Base-by-base conservation (phyloP, 208 protist species). In the Trypanosoma avium region DNA sequence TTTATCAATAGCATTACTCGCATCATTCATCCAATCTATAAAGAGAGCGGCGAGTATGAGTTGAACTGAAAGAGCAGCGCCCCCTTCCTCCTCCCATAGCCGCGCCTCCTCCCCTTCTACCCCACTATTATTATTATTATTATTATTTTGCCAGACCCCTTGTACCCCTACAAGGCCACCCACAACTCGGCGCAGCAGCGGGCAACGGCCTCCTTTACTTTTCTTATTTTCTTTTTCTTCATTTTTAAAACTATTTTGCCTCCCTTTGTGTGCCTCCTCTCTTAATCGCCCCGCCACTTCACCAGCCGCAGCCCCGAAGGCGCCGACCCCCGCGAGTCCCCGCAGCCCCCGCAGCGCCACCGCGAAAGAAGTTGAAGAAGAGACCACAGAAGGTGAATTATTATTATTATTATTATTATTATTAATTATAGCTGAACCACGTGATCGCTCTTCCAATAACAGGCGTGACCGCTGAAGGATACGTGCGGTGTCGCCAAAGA, bases 171-270 rank as follows among this genome's bases (percentile, higher is more conserved):
- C 32, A 5, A 73, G 30, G 10, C 67, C 74, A 24, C 72, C 71
- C 27, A 72, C 74, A 55, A 87, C 61, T 35, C 80, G 82, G 36
- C 70, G 67, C 36, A 85, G 70, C 5, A 92, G 68, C 4, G 82
- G 75, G 36, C 77, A 86, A 13, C 48, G 40, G 13, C 53, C 30
- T 0, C 79, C 77, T 22, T 73, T 75, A 8, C 30, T 54, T n/a
- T n/a, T n/a, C n/a, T n/a, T n/a, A n/a, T n/a, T n/a, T n/a, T n/a
- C n/a, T n/a, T n/a, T n/a, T n/a, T 9, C 70, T 40, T 35, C 74
- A 69, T 27, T 68, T 71, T 63, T 60, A 69, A 54, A 89, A 61
- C 5, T 54, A 68, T 10, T 65, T 8, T 3, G 86, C 88, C 10
- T 80, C 65, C n/a, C 30, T 29, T 13, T 13, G 15, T 2, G 63